phyloP scores from a whole-genome alignment of 2,329 filamentous ascomycete genomes.

The Ophiostoma himal-ulmi region DNA sequence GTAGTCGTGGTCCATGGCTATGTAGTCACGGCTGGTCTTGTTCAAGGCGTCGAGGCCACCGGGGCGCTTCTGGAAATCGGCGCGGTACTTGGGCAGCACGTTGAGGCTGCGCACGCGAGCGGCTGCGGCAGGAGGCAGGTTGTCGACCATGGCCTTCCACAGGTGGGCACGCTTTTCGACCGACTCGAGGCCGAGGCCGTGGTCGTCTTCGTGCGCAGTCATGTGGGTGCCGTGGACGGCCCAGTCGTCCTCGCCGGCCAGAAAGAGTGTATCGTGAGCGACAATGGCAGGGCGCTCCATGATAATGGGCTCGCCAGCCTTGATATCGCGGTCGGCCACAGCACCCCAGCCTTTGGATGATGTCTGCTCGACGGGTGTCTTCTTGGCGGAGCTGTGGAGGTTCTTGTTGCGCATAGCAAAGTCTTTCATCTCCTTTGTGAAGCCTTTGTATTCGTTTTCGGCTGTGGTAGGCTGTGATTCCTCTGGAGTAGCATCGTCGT shows the following conservation, averaged over 20 bases:
- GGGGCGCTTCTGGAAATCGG: background rate
- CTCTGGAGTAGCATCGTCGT: background rate
- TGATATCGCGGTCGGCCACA: slow-evolving; percentile 31
- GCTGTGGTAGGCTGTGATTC: background rate
- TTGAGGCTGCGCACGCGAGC: slow-evolving; percentile 6
- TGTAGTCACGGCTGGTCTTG: background rate
- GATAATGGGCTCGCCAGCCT: slow-evolving; percentile 31
- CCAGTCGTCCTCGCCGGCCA: background rate
- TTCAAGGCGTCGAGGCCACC: background rate
- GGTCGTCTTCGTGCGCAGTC: slow-evolving; percentile 17
- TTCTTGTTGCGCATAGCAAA: background rate
- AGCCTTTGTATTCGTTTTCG: background rate
- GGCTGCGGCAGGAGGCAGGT: slow-evolving; percentile 12
- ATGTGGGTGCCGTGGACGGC: background rate
- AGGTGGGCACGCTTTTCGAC: slow-evolving; percentile 6
- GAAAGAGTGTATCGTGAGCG: slow-evolving; percentile 16
- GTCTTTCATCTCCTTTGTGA: background rate
- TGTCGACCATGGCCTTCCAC: slow-evolving; percentile 19
- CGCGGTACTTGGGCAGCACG: slow-evolving; percentile 17
- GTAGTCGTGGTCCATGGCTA: background rate
- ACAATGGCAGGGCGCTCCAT: slow-evolving; percentile 33
- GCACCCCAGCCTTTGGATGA: slow-evolving; percentile 35
- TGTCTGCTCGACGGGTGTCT: slow-evolving; percentile 22
- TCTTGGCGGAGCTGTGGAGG: background rate
- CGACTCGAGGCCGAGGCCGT: slow-evolving; percentile 22